Percentiles rank a stretch among this genome's conserved stretches.
These are phyloP conservation scores for Pseudozyma thailandica DNA, from an alignment of 1,284 basidiomycete species.

Conservation along the genomic window DNA sequence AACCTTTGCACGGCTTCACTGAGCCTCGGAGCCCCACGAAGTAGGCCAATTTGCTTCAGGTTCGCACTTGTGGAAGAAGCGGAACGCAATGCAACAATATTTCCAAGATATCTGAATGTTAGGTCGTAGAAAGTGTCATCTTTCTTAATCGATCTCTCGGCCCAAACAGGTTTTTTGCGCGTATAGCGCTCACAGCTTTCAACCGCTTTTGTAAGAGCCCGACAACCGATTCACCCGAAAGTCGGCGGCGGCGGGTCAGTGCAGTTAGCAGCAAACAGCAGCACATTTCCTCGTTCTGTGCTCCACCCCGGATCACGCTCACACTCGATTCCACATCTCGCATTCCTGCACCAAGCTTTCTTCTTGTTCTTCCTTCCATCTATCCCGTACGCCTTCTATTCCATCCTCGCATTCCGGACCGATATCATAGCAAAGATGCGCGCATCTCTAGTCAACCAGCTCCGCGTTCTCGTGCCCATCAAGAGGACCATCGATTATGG, in stretches of 20 bases:
- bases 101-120: no score
- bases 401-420: neutral
- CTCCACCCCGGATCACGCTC: slow-evolving; percentile 11
- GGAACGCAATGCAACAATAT: no score
- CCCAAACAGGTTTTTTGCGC: slow-evolving; percentile 8
- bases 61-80: no score
- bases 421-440: slow-evolving; percentile 47
- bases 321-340: neutral
- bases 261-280: neutral
- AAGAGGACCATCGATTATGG: slow-evolving; percentile 68
- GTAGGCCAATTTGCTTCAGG: no score
- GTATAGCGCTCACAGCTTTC: slow-evolving; percentile 10
- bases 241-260: neutral
- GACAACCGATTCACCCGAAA: slow-evolving; percentile 46
- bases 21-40: no score
- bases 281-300: slow-evolving; percentile 2
- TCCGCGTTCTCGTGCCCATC: slow-evolving; percentile 66
- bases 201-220: slow-evolving; percentile 38
- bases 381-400: neutral
- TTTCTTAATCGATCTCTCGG: slow-evolving; percentile 33
- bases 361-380: slow-evolving; percentile 6
- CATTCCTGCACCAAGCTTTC: neutral
- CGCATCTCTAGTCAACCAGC: slow-evolving; percentile 63
- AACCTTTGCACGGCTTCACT: no score
- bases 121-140: no score